Conservation (phyloP, 768 basidiomycete genomes). For the Sporobolomyces roseus region DNA sequence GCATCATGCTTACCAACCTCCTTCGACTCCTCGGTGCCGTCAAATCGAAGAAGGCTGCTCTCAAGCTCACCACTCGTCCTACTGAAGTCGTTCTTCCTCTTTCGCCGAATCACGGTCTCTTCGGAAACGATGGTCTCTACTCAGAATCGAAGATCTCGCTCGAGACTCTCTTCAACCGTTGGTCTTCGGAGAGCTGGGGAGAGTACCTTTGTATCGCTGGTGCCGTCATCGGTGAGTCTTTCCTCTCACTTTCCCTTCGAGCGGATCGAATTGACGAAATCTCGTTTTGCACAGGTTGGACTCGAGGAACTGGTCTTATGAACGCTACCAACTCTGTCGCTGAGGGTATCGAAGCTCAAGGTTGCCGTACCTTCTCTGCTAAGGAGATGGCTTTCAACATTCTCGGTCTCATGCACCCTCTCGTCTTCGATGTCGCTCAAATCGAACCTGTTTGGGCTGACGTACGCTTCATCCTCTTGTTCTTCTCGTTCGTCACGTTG, state of each 20-base stretch:
- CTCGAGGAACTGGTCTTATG: slow-evolving; percentile 97
- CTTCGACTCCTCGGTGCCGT: slow-evolving; percentile 94
- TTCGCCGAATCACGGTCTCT: slow-evolving; percentile 95
- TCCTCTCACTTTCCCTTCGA: neutral
- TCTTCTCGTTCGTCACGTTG: neutral
- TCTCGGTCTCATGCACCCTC: slow-evolving; percentile 96
- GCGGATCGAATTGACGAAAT: neutral
- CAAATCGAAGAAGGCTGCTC: slow-evolving; percentile 95
- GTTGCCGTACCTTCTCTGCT: slow-evolving; percentile 95
- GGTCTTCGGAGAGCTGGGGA: slow-evolving; percentile 98
- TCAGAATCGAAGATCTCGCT: slow-evolving; percentile 97
- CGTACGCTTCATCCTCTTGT: slow-evolving; percentile 17
- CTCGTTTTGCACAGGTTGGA: slow-evolving; percentile 63
- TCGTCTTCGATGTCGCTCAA: slow-evolving; percentile 98
- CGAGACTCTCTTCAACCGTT: slow-evolving; percentile 96
- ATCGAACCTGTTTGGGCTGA: slow-evolving; percentile 99
- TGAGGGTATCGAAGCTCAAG: slow-evolving; percentile 83
- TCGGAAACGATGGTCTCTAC: slow-evolving; percentile 96
- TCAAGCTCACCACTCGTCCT: slow-evolving; percentile 92
- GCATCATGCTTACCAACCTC: slow-evolving; percentile 97
- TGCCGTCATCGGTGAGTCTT: slow-evolving; percentile 82
- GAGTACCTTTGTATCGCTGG: slow-evolving; percentile 97
- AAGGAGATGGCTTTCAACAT: slow-evolving; percentile 99
- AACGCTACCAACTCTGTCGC: slow-evolving; percentile 89
- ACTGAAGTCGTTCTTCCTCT: slow-evolving; percentile 97